Evolutionary conservation across 1,284 basidiomycete genomes (phyloP), one percentile per base, ranked within the genome.

Genomic region (Ceratobasidium sp.): DNA sequence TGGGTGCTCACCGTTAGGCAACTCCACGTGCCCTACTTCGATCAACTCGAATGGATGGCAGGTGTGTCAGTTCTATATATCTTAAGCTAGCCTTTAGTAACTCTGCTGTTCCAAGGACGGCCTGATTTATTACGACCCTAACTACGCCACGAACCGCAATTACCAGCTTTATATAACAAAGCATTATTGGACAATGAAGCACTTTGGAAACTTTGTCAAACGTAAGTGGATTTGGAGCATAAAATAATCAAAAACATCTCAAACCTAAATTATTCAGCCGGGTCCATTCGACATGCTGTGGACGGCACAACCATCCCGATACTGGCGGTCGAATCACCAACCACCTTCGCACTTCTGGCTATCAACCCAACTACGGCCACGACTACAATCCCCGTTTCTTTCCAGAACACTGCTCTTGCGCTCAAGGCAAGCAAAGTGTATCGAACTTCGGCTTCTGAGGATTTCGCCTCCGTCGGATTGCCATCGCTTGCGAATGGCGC

Each of bases 31-130:
- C 56, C 75, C 66, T 17, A 77, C 49, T 13, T 63, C 69, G 2
- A 77, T 76, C 26, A 80, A 81, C 61, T 35, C 71, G 3, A 47
- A 79, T 10, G 81, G 80, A 3, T 81, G 79, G 79, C 79, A 81
- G 53, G 80, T 80, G 63, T 75, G 78, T 28, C 63, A 76, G 33
- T 35, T n/a, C n/a, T 10, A 5, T 10, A 53, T 37, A 31, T 15
- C 35, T 45, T 15, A 15, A 74, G 26, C 64, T 54, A 20, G 11
- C 15, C 15, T 35, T 56, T 49, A 66, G 31, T 68, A 54, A 35
- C 2, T 20, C 35, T 17, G 28, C 45, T 17, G 3, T 45, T 28
- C 47, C 63, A 58, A 78, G 54, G 58, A 76, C 15, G 51, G 67
- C 8, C 39, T 76, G 75, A 67, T 80, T 35, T 81, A 81, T 63